Base-by-base conservation (phyloP, 345 rosid genomes). In the Noccaea caerulescens region DNA sequence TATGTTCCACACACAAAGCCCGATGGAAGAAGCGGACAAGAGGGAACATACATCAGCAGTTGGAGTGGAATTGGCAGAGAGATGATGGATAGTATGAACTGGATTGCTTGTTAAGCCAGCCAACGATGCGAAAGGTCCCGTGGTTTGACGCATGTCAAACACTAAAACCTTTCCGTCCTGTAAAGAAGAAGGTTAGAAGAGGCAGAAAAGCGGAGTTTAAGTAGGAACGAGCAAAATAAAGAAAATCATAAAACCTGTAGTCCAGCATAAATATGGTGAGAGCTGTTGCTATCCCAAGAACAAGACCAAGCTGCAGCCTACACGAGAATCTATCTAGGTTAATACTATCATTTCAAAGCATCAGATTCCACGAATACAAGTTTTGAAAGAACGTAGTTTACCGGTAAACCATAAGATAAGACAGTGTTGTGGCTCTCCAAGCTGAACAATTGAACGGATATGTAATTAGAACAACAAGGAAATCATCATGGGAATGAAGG, bases 281-380 rank as follows among this genome's bases (percentile, higher is more conserved):
- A 81, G 60, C 71, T 80, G 65, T 80, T 76, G 69, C 59, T 75
- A 80, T 88, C 96, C 98, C 98, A 93, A n/a, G 92, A 86, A 54
- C 98, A 93, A 1, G 98, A 88, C 97, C 98, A 93, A 67, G 94
- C 87, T 77, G 91, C 80, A 79, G 79, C 88, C 97, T 91, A 74
- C 56, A 80, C 72, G 42, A 69, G 32, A 45, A 68, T 11, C 25
- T 23, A 43, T 16, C 45, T 43, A 68, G 55, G 37, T 67, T 42
- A 67, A 7, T 41, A 41, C 30, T 25, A 20, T 66, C 38, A 52
- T 38, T 37, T 38, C 23, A 63, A 16, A 46, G 20, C 16, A 11
- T 11, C 9, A 4, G 37, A 53, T 12, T 53, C 14, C 37, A 27
- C 18, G 9, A 53, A 5, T 27, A 53, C 37, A 53, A 27, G 55